Evolutionary conservation across 2,329 filamentous ascomycete species (phyloP).

Genomic region (Penicillium sp.): DNA sequence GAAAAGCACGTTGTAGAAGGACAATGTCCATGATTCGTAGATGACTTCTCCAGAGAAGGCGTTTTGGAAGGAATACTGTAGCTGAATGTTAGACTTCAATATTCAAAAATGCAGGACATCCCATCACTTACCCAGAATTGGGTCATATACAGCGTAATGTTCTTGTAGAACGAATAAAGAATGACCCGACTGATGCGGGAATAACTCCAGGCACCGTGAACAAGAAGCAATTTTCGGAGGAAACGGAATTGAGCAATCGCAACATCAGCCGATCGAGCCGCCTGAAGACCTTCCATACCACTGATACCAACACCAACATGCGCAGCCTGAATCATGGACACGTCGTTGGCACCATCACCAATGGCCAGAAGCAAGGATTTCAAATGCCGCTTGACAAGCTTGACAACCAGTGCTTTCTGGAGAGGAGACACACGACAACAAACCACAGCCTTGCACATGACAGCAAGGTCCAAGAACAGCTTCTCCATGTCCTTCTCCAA

Average conservation of each 20-base stretch:
- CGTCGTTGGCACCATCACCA: conserved; percentile 96
- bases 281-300: conserved; percentile 94
- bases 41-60: conserved; percentile 97
- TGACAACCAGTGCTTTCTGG: conserved; percentile 96
- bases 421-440: conserved; percentile 96
- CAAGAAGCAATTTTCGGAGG: conserved; percentile 88
- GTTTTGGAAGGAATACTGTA: conserved; percentile 94
- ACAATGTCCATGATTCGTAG: conserved; percentile 99
- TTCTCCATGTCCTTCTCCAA: conserved; percentile 94
- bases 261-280: conserved; percentile 92
- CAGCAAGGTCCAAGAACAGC: conserved; percentile 86
- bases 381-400: conserved; percentile 93
- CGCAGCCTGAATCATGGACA: conserved; percentile 99
- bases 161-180: conserved; percentile 99
- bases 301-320: conserved; percentile 98
- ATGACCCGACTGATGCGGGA: conserved; percentile 97
- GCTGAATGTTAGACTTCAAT: conserved; percentile 32
- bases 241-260: conserved; percentile 96
- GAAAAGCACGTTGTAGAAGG: conserved; percentile 99
- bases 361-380: conserved; percentile 93
- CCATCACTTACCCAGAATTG: conserved; percentile 85
- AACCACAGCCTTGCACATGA: conserved; percentile 98
- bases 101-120: not conserved
- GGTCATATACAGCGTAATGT: conserved; percentile 97
- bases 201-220: conserved; percentile 97